Conservation (phyloP, 2,329 filamentous ascomycete species). For the Alternaria consortialis region DNA sequence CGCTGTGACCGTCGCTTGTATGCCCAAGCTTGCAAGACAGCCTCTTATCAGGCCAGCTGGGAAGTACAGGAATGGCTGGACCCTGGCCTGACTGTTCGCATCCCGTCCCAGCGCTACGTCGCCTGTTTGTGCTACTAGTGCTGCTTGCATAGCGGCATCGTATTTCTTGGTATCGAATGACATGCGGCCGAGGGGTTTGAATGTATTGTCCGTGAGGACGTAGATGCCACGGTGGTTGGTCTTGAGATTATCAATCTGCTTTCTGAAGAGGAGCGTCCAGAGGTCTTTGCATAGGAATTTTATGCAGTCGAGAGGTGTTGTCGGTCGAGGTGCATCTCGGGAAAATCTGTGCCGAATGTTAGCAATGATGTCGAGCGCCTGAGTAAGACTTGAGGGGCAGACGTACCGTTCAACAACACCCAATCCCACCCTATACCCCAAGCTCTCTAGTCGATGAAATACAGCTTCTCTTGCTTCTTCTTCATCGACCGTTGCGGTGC, state of each 20-base stretch:
- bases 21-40: conserved; percentile 89
- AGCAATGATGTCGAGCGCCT: neutral
- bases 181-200: conserved; percentile 90
- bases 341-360: conserved; percentile 69
- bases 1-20: conserved; percentile 89
- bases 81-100: conserved; percentile 53
- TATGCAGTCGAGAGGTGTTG: conserved; percentile 92
- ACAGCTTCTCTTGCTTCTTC: conserved; percentile 87
- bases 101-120: conserved; percentile 57
- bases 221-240: conserved; percentile 98
- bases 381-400: neutral
- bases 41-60: conserved; percentile 92
- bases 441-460: conserved; percentile 80
- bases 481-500: conserved; percentile 64
- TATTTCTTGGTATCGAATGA: conserved; percentile 69
- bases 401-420: conserved; percentile 87
- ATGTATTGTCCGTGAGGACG: conserved; percentile 91
- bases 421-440: conserved; percentile 92
- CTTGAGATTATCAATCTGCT: conserved; percentile 98
- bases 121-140: conserved; percentile 44
- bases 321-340: conserved; percentile 83
- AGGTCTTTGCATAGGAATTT: conserved; percentile 99
- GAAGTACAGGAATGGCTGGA: conserved; percentile 82
- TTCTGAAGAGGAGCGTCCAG: conserved; percentile 92
- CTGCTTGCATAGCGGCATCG: conserved; percentile 36